Evolutionary conservation across 306 rosid species (phyloP).

Genomic region (Oemleria cerasiformis): DNA sequence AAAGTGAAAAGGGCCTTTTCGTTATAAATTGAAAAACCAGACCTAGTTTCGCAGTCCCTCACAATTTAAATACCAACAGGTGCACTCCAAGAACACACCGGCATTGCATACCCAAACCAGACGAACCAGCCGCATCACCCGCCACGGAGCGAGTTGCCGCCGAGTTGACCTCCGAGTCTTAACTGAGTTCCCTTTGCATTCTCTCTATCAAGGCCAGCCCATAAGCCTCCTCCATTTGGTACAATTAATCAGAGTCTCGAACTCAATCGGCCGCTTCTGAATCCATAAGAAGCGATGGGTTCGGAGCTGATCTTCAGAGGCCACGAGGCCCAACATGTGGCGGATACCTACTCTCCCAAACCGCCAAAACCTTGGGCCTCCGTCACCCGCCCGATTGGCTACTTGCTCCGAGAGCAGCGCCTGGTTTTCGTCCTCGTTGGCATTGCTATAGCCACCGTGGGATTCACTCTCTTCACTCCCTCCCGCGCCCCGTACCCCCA

Average conservation of each 20-base stretch:
- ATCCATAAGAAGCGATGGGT: slow-evolving; percentile 17
- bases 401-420: slow-evolving; percentile 85
- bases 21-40: slow-evolving; percentile 23
- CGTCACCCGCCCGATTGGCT: slow-evolving; percentile 63
- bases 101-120: background rate
- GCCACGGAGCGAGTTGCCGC: slow-evolving; percentile 31
- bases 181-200: too few relatives aligned
- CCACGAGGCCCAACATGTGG: slow-evolving; percentile 58
- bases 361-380: slow-evolving; percentile 70
- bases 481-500: slow-evolving; percentile 18
- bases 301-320: slow-evolving; percentile 83
- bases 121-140: background rate
- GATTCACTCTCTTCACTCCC: slow-evolving; percentile 51
- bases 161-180: background rate
- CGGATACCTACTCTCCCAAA: slow-evolving; percentile 67
- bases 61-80: slow-evolving; percentile 27
- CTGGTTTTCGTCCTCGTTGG: slow-evolving; percentile 72
- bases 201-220: too few relatives aligned
- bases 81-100: too few relatives aligned
- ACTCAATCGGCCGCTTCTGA: background rate
- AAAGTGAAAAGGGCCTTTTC: slow-evolving; percentile 13
- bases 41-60: background rate
- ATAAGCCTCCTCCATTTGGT: too few relatives aligned
- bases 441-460: slow-evolving; percentile 64
- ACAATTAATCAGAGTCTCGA: background rate